Conservation (phyloP, 2,329 filamentous ascomycete genomes). For the Exserohilum turcica region DNA sequence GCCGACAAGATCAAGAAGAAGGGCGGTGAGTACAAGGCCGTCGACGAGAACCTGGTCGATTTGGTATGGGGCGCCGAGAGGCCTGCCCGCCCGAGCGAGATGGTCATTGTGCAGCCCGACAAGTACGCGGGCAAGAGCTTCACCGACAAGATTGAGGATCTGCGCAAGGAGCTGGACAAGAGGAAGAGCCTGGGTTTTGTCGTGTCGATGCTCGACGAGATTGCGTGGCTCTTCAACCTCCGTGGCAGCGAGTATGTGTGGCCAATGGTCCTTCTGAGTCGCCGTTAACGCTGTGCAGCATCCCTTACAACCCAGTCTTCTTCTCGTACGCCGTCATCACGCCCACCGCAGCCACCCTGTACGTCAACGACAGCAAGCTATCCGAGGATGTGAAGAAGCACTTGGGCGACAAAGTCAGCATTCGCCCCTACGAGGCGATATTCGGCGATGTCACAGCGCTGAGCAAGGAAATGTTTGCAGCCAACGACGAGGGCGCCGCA, state of each 20-base stretch:
- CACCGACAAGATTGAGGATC: slow-evolving; percentile 78
- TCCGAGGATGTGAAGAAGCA: slow-evolving; percentile 70
- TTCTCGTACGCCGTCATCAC: slow-evolving; percentile 95
- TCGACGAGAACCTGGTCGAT: slow-evolving; percentile 87
- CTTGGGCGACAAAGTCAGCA: slow-evolving; percentile 69
- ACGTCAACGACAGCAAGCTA: slow-evolving; percentile 81
- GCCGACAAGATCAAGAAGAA: slow-evolving; percentile 85
- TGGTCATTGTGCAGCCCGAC: slow-evolving; percentile 71
- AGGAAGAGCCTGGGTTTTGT: slow-evolving; percentile 87
- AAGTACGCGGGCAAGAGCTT: slow-evolving; percentile 83
- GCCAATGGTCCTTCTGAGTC: neutral
- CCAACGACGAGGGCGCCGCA: slow-evolving; percentile 39
- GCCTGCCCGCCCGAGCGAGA: slow-evolving; percentile 75
- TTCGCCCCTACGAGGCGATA: slow-evolving; percentile 83
- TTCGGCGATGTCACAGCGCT: slow-evolving; percentile 77
- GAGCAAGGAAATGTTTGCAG: slow-evolving; percentile 51
- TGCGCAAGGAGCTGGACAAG: slow-evolving; percentile 90
- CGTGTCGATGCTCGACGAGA: slow-evolving; percentile 92
- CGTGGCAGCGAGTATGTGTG: slow-evolving; percentile 75
- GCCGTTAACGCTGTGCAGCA: slow-evolving; percentile 53
- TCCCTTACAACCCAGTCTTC: slow-evolving; percentile 97
- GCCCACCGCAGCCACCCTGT: slow-evolving; percentile 74
- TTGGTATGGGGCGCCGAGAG: slow-evolving; percentile 79
- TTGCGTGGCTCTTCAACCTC: slow-evolving; percentile 98
- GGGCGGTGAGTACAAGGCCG: slow-evolving; percentile 76